Percentiles rank a stretch among this genome's conserved stretches.
phyloP scores from a whole-genome alignment of 1,139 yeast species.

The Martiniozyma asiatica region DNA sequence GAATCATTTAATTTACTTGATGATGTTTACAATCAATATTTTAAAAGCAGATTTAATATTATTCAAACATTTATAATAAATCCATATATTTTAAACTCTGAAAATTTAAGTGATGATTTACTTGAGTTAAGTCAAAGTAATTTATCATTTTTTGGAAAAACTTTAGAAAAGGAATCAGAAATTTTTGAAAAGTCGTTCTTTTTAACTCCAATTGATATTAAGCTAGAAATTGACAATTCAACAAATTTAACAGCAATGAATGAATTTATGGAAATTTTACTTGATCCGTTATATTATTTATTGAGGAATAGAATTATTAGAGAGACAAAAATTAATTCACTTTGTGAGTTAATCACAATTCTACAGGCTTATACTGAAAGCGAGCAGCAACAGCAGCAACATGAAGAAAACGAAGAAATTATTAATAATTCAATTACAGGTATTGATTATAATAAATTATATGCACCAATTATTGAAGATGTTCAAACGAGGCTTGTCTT shows the following conservation, averaged over 20 bases:
- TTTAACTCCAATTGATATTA: conserved; percentile 11
- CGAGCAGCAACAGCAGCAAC: no score
- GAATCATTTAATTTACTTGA: conserved; percentile 48
- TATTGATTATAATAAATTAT: conserved; percentile 44
- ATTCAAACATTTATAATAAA: conserved; percentile 34
- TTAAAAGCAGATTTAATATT: conserved; percentile 39
- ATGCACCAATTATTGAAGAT: conserved; percentile 63
- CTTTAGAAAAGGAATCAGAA: conserved; percentile 49
- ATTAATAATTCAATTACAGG: conserved; percentile 11
- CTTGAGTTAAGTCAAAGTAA: conserved; percentile 49
- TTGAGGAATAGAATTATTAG: conserved; percentile 54
- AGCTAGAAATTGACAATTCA: conserved; percentile 14
- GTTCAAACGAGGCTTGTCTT: conserved; percentile 72
- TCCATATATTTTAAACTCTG: conserved; percentile 23
- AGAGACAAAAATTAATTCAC: conserved; percentile 50
- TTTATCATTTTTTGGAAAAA: conserved; percentile 42
- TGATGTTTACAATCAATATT: conserved; percentile 57
- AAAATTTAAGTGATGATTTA: conserved; percentile 22
- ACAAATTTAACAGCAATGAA: conserved; percentile 24
- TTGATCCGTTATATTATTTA: conserved; percentile 69
- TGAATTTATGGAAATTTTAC: conserved; percentile 41
- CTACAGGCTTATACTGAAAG: conserved; percentile 57
- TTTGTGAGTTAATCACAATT: conserved; percentile 68
- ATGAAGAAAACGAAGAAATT: conserved; percentile 11
- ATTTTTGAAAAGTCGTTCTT: conserved; percentile 46